These are phyloP conservation scores for Chlamydomonas applanata DNA, from an alignment of 139 green algal genomes.

Conservation along the genomic window DNA sequence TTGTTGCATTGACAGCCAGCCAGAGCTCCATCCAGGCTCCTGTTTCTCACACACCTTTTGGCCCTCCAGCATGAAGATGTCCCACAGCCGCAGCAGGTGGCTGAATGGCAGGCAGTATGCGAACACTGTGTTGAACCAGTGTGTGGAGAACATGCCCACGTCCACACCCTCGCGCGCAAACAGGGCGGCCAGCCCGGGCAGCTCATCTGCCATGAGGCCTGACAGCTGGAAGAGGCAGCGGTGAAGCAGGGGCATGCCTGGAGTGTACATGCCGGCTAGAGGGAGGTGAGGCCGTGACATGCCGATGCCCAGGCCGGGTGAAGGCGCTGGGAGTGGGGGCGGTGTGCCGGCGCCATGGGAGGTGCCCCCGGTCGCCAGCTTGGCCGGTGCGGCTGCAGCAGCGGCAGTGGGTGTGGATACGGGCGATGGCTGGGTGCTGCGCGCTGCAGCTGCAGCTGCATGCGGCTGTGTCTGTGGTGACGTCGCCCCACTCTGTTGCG, in stretches of 20 bases:
- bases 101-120: conserved; percentile 82
- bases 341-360: too few relatives aligned
- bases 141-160: conserved; percentile 72
- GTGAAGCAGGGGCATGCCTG: conserved; percentile 78
- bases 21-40: conserved; percentile 68
- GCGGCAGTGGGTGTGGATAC: too few relatives aligned
- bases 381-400: too few relatives aligned
- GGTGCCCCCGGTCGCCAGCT: too few relatives aligned
- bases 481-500: too few relatives aligned
- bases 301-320: conserved; percentile 17
- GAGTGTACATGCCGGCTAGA: conserved; percentile 69
- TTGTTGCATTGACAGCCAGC: conserved; percentile 54
- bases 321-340: background rate
- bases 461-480: too few relatives aligned
- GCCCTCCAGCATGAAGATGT: conserved; percentile 79
- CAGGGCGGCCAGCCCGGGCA: conserved; percentile 44
- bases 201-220: conserved; percentile 7
- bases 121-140: conserved; percentile 93
- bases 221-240: conserved; percentile 72
- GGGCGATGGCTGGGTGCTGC: too few relatives aligned
- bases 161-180: conserved; percentile 56
- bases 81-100: conserved; percentile 81
- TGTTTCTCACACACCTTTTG: conserved; percentile 40
- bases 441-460: too few relatives aligned
- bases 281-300: conserved; percentile 10